A percentile compares a stretch with the other conserved stretches of the same genome.
Evolutionary conservation across 495 filamentous ascomycete genomes (phyloP).

Genomic region (Aspergillus taichungensis): DNA sequence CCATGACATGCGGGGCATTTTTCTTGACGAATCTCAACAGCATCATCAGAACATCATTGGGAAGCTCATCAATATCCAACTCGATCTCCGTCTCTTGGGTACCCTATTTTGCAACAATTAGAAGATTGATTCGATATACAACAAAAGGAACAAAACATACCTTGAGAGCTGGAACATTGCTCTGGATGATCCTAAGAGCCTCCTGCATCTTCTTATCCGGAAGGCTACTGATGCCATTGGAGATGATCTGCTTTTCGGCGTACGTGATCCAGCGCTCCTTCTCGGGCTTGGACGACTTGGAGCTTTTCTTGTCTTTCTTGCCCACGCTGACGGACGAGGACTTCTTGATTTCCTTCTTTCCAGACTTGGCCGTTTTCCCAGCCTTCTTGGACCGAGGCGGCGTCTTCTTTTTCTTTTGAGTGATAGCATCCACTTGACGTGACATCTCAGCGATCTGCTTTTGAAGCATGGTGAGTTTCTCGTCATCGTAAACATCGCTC

Average conservation of each 20-base stretch:
- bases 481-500: constrained; percentile 50
- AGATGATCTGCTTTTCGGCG: constrained; percentile 79
- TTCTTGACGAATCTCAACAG: constrained; percentile 70
- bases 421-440: constrained; percentile 43
- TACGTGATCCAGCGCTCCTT: constrained; percentile 52
- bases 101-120: constrained; percentile 33
- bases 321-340: constrained; percentile 22
- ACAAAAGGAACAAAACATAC: constrained; percentile 24
- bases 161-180: constrained; percentile 70
- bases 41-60: constrained; percentile 61
- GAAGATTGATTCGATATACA: constrained; percentile 1
- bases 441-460: constrained; percentile 56
- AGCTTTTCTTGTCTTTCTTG: constrained; percentile 46
- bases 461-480: constrained; percentile 58
- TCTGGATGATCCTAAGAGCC: constrained; percentile 84
- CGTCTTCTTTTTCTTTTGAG: constrained; percentile 54
- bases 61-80: constrained; percentile 80
- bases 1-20: constrained; percentile 47
- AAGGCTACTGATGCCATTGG: constrained; percentile 65
- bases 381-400: constrained; percentile 51
- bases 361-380: constrained; percentile 38
- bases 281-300: constrained; percentile 35
- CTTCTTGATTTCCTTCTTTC: constrained; percentile 51
- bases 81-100: constrained; percentile 80
- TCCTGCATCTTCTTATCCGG: constrained; percentile 63